These are phyloP conservation scores for Nitzschia palea DNA, from an alignment of 108 stramenopile species.

Conservation along the genomic window DNA sequence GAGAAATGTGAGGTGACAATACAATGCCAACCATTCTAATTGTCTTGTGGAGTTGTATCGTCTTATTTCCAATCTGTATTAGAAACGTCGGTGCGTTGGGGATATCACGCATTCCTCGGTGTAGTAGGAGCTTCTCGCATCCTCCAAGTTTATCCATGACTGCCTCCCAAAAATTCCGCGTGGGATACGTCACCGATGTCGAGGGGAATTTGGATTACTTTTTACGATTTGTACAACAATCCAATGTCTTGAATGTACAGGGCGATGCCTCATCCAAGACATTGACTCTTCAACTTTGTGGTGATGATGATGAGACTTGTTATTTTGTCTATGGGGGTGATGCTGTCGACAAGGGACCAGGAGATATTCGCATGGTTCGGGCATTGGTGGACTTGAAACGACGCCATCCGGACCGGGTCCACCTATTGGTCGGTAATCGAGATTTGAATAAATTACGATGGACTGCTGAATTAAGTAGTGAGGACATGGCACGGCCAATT, in stretches of 20 bases:
- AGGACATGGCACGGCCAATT: slow-evolving; percentile 39
- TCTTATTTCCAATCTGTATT: no score
- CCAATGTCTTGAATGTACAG: slow-evolving; percentile 33
- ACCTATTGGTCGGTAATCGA: slow-evolving; percentile 72
- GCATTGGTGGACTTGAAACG: slow-evolving; percentile 53
- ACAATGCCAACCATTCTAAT: no score
- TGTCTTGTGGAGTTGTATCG: no score
- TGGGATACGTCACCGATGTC: slow-evolving; percentile 58
- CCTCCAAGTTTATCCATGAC: no score
- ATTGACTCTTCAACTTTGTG: slow-evolving; percentile 28
- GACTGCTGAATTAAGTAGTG: slow-evolving; percentile 44
- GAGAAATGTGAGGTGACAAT: no score
- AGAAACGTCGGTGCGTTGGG: no score
- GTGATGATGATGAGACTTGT: slow-evolving; percentile 23
- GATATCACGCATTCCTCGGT: no score
- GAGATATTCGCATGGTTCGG: slow-evolving; percentile 66
- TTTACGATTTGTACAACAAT: slow-evolving; percentile 36
- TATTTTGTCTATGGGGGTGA: slow-evolving; percentile 78
- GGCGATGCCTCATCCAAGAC: slow-evolving; percentile 4
- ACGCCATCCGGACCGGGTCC: slow-evolving; percentile 55
- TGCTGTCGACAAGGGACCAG: slow-evolving; percentile 68
- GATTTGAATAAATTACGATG: slow-evolving; percentile 80
- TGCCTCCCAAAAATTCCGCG: no score
- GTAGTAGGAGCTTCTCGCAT: no score
- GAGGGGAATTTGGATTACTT: slow-evolving; percentile 65